Conservation (phyloP, 2,329 filamentous ascomycete species). For the Davidsoniella australis region DNA sequence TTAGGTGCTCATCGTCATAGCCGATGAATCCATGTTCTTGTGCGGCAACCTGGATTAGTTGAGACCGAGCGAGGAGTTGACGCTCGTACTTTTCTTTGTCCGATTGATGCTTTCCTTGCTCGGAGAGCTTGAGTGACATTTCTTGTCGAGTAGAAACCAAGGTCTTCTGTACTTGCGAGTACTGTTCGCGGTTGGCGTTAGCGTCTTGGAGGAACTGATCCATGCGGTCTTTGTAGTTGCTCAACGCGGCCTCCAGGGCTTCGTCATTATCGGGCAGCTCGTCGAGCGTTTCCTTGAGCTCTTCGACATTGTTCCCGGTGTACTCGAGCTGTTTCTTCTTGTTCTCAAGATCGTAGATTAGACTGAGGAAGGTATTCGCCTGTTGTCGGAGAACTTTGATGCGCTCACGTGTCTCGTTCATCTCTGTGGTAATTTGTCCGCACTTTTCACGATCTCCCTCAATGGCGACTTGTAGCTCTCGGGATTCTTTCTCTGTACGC, state of each 20-base stretch:
- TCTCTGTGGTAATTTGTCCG: conserved; percentile 39
- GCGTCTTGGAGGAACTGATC: conserved; percentile 45
- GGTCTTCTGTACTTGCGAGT: conserved; percentile 42
- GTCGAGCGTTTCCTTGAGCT: conserved; percentile 54
- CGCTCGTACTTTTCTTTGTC: conserved; percentile 77
- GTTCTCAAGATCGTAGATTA: conserved; percentile 57
- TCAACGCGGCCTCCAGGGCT: conserved; percentile 52
- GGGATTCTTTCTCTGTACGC: conserved; percentile 46
- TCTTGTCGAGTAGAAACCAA: conserved; percentile 28
- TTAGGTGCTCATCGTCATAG: conserved; percentile 56
- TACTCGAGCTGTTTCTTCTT: conserved; percentile 60
- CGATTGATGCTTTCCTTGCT: conserved; percentile 65
- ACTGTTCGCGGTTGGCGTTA: conserved; percentile 44
- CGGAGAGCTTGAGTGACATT: conserved; percentile 36
- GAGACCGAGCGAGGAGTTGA: conserved; percentile 53
- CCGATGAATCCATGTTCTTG: conserved; percentile 64
- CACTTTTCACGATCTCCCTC: conserved; percentile 42
- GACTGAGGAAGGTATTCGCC: conserved; percentile 54
- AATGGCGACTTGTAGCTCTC: conserved; percentile 49
- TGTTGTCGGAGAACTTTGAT: conserved; percentile 53
- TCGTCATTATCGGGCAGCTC: conserved; percentile 66
- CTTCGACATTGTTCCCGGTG: conserved; percentile 51
- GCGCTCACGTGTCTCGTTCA: conserved; percentile 38
- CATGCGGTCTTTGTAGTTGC: conserved; percentile 64
- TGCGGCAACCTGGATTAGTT: conserved; percentile 64